Conservation (phyloP, 1,284 basidiomycete genomes). For the Tremellales sp. region DNA sequence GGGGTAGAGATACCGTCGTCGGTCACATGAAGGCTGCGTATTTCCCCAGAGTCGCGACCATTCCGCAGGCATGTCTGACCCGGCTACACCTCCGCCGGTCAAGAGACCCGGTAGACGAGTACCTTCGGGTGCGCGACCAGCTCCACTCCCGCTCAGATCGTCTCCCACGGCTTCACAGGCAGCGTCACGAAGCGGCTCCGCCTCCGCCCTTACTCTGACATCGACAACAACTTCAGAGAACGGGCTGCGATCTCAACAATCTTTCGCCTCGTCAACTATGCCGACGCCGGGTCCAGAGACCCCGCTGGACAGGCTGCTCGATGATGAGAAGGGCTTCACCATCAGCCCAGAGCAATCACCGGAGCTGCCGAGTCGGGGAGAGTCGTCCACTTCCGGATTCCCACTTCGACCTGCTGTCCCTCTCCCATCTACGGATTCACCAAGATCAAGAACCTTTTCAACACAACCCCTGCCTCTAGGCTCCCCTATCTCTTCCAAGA, state of each 20-base stretch:
- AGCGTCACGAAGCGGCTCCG: conserved; percentile 7
- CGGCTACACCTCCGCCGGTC: background rate
- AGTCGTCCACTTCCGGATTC: background rate
- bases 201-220: conserved; percentile 1
- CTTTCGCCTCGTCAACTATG: conserved; percentile 10
- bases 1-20: too few species aligned
- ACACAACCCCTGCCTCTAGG: background rate
- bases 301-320: conserved; percentile 20
- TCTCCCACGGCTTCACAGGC: conserved; percentile 6
- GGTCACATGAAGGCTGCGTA: too few species aligned
- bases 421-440: background rate
- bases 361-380: background rate
- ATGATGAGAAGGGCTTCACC: conserved; percentile 21
- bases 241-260: conserved; percentile 5
- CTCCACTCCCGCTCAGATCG: conserved; percentile 11
- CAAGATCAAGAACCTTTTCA: background rate
- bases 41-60: too few species aligned
- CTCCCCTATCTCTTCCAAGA: background rate
- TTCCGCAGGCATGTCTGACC: background rate
- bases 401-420: background rate
- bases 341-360: conserved; percentile 26
- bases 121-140: conserved; percentile 28
- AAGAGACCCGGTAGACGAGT: conserved; percentile 9
- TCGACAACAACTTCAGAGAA: background rate
- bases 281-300: conserved; percentile 3